These are phyloP conservation scores for Aspergillus fructus DNA, from an alignment of 2,329 filamentous ascomycete species.

Conservation along the genomic window DNA sequence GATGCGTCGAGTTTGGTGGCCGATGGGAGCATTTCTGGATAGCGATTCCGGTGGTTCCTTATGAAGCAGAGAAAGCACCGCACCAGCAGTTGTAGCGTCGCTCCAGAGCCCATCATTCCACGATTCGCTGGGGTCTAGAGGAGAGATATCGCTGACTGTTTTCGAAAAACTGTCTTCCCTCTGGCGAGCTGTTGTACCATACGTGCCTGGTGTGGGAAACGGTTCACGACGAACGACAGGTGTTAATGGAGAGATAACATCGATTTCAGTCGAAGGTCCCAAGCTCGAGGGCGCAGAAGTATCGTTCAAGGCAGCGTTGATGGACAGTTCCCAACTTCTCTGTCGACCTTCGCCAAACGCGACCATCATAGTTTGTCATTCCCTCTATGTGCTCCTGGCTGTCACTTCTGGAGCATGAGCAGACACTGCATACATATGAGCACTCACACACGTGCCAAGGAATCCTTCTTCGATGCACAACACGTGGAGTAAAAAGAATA, in stretches of 20 bases:
- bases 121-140: background rate
- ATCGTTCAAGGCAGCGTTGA: background rate
- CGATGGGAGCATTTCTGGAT: background rate
- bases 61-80: conserved; percentile 19
- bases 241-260: background rate
- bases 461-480: background rate
- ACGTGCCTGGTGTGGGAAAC: background rate
- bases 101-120: conserved; percentile 14
- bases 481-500: background rate
- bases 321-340: background rate
- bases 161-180: background rate
- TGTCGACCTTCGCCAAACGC: background rate
- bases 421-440: background rate
- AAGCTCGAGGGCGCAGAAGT: background rate
- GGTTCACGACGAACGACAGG: background rate
- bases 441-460: background rate
- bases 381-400: background rate
- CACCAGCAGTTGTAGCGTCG: conserved; percentile 17
- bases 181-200: background rate
- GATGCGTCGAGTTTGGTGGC: background rate
- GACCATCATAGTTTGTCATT: background rate
- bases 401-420: background rate
- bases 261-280: background rate
- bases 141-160: background rate
- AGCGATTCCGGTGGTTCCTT: conserved; percentile 12